Evolutionary conservation across 2,329 filamentous ascomycete species (phyloP).

Genomic region (Shiraia sp.): DNA sequence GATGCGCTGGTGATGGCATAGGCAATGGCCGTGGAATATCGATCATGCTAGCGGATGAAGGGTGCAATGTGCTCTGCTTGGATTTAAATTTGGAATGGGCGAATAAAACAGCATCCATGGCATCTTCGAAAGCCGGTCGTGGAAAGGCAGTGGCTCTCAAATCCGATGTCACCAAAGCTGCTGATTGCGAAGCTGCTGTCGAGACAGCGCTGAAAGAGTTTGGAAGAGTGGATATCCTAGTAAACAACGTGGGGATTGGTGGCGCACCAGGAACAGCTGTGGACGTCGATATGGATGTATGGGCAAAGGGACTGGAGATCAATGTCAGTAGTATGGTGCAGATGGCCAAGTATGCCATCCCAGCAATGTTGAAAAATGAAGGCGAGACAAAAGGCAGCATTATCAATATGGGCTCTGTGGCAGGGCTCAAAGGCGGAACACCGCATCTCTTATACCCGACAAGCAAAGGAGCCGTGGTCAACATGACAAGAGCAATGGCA

Average conservation of each 20-base stretch:
- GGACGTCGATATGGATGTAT: slow-evolving; percentile 63
- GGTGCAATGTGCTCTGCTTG: slow-evolving; percentile 62
- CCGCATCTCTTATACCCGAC: slow-evolving; percentile 59
- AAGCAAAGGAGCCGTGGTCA: slow-evolving; percentile 58
- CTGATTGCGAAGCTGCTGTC: slow-evolving; percentile 55
- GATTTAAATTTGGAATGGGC: slow-evolving; percentile 58
- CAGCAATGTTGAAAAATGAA: slow-evolving; percentile 61
- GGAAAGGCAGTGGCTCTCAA: slow-evolving; percentile 49
- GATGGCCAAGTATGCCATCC: slow-evolving; percentile 65
- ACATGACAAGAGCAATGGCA: slow-evolving; percentile 62
- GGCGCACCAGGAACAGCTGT: slow-evolving; percentile 64
- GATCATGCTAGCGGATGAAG: slow-evolving; percentile 63
- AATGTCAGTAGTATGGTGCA: slow-evolving; percentile 69
- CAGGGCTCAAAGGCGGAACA: slow-evolving; percentile 60
- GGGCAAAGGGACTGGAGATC: slow-evolving; percentile 61
- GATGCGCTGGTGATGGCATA: slow-evolving; percentile 60
- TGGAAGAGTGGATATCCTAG: slow-evolving; percentile 63
- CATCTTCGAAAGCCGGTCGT: slow-evolving; percentile 43
- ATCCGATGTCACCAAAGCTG: slow-evolving; percentile 60
- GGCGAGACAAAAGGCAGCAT: slow-evolving; percentile 53
- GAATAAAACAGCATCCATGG: slow-evolving; percentile 58
- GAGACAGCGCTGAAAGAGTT: slow-evolving; percentile 52
- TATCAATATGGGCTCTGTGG: slow-evolving; percentile 67
- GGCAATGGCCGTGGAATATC: slow-evolving; percentile 64
- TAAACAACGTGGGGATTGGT: slow-evolving; percentile 67